Base-by-base conservation (phyloP, 345 rosid species). In the Lepidium africanum region DNA sequence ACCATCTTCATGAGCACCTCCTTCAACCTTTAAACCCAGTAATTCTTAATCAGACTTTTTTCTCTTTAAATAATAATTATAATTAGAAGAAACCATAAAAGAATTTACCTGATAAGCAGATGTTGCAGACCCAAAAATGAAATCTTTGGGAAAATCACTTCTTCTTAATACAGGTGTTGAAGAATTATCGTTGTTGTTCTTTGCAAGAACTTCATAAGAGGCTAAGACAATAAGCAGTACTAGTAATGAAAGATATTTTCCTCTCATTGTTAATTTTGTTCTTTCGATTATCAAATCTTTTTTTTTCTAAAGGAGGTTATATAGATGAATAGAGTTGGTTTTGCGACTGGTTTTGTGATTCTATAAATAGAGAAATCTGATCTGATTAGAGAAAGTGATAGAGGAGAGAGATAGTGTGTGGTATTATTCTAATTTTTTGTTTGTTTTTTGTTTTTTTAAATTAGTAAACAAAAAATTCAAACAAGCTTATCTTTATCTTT, bases 1-100 rank as follows among this genome's bases (percentile, higher is more conserved):
- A 13, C 84, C 84, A 72, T 71, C 80, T 69, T 78, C 82, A 59
- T 65, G 63, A 54, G 84, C 84, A 40, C 36, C 84, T 64, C 82
- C 84, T 78, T 81, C 84, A 12, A 67, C 67, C 77, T 45, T 30
- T 5, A 19, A 12, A 9, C 6, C 19, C 49, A 67, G 46, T 25
- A 51, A 32, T 16, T n/a, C 16, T 54, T 43, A 2, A 12, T 40
- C 9, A 2, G 21, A 40, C 1, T 11, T 14, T 7, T 4, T 30
- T 4, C 1, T 16, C 50, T 3, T 32, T 25, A 25, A 27, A 47
- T 4, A 60, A 51, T 10, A 16, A 17, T n/a, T 37, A 9, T 39
- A 17, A 65, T 5, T 1, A 67, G 47, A 53, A 60, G 25, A 14
- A 50, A 58, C 1, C 4, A 37, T 1, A 12, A 69, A 14, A 57